These are phyloP conservation scores for Mixia osmundae DNA, from an alignment of 1,284 basidiomycete species.

Conservation along the genomic window DNA sequence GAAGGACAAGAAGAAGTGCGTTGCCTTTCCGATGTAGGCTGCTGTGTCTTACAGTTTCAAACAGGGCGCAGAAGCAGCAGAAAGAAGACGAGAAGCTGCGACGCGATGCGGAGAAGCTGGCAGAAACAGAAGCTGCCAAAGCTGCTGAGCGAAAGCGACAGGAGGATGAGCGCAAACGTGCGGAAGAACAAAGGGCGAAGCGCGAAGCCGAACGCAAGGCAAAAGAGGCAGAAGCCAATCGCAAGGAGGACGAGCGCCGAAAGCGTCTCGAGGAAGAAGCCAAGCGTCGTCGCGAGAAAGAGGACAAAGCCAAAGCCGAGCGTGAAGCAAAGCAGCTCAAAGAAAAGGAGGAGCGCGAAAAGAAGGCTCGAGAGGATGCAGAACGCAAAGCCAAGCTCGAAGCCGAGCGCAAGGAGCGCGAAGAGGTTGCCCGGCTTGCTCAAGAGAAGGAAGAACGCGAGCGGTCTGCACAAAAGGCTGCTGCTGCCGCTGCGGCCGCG, in stretches of 20 bases:
- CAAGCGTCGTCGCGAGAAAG: conserved; percentile 27
- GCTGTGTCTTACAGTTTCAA: conserved; percentile 3
- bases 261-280: conserved; percentile 30
- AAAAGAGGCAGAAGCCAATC: conserved; percentile 46
- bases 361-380: conserved; percentile 26
- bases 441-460: conserved; percentile 39
- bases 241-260: conserved; percentile 27
- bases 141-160: conserved; percentile 30
- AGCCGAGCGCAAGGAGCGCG: conserved; percentile 17
- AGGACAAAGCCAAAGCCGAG: conserved; percentile 40
- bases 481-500: conserved; percentile 12
- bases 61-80: conserved; percentile 63
- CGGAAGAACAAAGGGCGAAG: conserved; percentile 44
- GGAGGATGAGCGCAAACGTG: conserved; percentile 21
- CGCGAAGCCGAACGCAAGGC: conserved; percentile 49
- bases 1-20: conserved; percentile 84
- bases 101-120: conserved; percentile 46
- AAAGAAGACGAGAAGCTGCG: conserved; percentile 72
- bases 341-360: conserved; percentile 23
- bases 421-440: conserved; percentile 11
- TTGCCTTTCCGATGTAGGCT: conserved; percentile 4
- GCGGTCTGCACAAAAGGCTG: conserved; percentile 27
- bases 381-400: conserved; percentile 26
- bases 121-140: conserved; percentile 51
- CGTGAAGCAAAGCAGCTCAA: conserved; percentile 30